A percentile compares a stretch with the other conserved stretches of the same genome.
Evolutionary conservation across 306 rosid species (phyloP).

Genomic region (Vicia sativa): DNA sequence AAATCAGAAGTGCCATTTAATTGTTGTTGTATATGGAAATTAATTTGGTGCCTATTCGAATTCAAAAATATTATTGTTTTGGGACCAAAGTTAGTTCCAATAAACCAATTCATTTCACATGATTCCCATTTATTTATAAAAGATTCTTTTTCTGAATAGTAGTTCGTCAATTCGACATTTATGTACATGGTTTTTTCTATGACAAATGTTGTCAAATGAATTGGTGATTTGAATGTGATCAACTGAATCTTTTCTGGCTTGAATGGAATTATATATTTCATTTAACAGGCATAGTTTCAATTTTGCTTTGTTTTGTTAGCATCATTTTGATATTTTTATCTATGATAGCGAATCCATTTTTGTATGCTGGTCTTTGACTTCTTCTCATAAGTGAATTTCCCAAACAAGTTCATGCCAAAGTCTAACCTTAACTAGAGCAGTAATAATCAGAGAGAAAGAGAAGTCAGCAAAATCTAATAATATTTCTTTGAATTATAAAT

Average conservation of each 20-base stretch:
- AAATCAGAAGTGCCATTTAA: conserved; percentile 31
- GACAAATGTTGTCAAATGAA: too few species aligned
- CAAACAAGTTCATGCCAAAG: neutral
- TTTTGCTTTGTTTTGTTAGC: neutral
- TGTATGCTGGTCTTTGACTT: too few species aligned
- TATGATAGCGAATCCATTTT: neutral
- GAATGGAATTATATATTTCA: too few species aligned
- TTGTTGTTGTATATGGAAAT: conserved; percentile 60
- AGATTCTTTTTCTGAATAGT: neutral
- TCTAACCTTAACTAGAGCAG: neutral
- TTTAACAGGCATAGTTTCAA: too few species aligned
- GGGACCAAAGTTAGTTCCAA: conserved; percentile 26
- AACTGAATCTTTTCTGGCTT: too few species aligned
- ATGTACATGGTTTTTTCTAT: neutral
- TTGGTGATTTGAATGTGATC: too few species aligned
- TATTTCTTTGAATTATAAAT: conserved; percentile 14
- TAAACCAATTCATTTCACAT: conserved; percentile 46
- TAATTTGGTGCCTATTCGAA: conserved; percentile 44
- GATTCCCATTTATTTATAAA: conserved; percentile 30
- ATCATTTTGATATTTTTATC: neutral
- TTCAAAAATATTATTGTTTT: conserved; percentile 41
- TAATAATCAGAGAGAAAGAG: neutral
- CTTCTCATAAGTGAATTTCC: neutral
- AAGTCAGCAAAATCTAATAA: neutral
- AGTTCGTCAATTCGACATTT: conserved; percentile 1